Evolutionary conservation across 83 land plant species (phyloP).

Genomic region (Thuja plicata): DNA sequence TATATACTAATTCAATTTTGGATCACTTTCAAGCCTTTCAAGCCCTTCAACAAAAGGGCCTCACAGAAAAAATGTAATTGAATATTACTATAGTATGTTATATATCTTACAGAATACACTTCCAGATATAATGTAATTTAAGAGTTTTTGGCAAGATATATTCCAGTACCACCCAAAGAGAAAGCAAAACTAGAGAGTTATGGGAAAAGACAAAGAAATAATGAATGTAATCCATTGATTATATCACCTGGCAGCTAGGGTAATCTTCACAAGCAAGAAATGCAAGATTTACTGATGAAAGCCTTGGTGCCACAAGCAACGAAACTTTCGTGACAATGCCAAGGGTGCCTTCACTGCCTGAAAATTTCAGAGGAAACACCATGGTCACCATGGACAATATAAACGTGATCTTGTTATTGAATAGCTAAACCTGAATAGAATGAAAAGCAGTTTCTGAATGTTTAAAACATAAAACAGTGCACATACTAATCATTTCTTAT

Average conservation of each 20-base stretch:
- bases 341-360: constrained; percentile 94
- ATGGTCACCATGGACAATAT: neutral
- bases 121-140: neutral
- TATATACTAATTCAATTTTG: neutral
- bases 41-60: neutral
- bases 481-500: neutral
- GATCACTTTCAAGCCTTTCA: neutral
- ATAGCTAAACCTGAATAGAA: neutral
- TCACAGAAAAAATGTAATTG: neutral
- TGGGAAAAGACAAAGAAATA: neutral
- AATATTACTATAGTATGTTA: too few relatives aligned
- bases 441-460: neutral
- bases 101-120: too few relatives aligned
- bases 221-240: neutral
- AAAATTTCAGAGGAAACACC: constrained; percentile 1
- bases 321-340: constrained; percentile 96
- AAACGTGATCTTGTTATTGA: neutral
- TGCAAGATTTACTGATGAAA: constrained; percentile 75
- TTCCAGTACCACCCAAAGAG: neutral
- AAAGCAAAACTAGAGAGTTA: neutral
- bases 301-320: constrained; percentile 76
- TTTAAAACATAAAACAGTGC: neutral
- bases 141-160: neutral
- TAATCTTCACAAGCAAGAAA: constrained; percentile 89
- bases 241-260: constrained; percentile 70